Evolutionary conservation across 176 grass and related monocot genomes (phyloP).

Genomic region (Rhynchospora pubera): DNA sequence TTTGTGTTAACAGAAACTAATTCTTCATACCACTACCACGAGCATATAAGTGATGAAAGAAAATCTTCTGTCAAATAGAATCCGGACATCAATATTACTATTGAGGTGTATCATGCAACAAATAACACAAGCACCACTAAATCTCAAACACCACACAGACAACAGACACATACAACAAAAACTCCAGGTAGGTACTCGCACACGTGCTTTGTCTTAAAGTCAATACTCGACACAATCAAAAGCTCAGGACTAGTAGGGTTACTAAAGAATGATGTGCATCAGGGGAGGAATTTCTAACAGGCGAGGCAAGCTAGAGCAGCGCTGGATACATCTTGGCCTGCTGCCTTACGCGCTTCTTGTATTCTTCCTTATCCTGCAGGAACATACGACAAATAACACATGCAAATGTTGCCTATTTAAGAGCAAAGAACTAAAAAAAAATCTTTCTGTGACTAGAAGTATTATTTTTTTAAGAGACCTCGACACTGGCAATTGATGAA

Average conservation of each 20-base stretch:
- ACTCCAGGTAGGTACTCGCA: not conserved
- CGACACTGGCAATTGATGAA: too few species aligned
- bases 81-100: not conserved
- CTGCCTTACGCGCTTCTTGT: conserved; percentile 54
- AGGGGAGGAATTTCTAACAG: not conserved
- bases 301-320: conserved; percentile 36
- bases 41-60: not conserved
- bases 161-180: not conserved
- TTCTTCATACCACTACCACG: not conserved
- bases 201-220: not conserved
- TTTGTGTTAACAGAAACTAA: not conserved
- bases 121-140: not conserved
- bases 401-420: not conserved
- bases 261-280: not conserved
- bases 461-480: too few species aligned
- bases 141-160: not conserved
- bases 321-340: conserved; percentile 70
- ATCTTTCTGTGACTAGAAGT: not conserved
- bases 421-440: not conserved
- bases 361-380: conserved; percentile 57
- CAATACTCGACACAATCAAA: not conserved
- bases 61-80: not conserved
- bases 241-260: not conserved
- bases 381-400: not conserved
- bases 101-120: not conserved